These are phyloP conservation scores for Sarocladium brachiariae DNA, from an alignment of 2,329 filamentous ascomycete genomes.

Conservation along the genomic window DNA sequence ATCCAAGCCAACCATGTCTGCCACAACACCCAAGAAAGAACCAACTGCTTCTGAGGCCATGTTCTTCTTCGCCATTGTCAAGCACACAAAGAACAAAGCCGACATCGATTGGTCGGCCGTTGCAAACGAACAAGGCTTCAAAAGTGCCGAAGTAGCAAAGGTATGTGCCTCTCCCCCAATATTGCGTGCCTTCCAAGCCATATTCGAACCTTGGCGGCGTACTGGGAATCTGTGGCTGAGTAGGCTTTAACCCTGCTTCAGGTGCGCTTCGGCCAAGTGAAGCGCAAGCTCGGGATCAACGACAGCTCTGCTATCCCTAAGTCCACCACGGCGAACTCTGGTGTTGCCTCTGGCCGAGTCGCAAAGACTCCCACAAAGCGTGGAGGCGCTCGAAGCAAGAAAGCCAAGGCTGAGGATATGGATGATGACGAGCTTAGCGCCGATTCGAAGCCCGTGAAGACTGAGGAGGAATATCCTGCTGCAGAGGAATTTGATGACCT, in stretches of 20 bases:
- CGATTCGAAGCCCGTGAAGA: constrained; percentile 13
- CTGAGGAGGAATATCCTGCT: constrained; percentile 16
- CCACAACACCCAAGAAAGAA: constrained; percentile 22
- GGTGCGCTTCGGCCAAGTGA: constrained; percentile 44
- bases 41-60: constrained; percentile 34
- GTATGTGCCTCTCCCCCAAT: constrained; percentile 20
- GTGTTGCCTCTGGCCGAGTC: constrained; percentile 1
- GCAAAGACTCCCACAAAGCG: constrained; percentile 12
- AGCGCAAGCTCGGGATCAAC: constrained; percentile 35
- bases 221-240: no score
- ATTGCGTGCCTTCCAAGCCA: no score
- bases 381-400: constrained; percentile 15
- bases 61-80: constrained; percentile 38
- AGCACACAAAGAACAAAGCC: constrained; percentile 34
- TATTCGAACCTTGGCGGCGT: no score
- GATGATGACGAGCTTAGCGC: background rate
- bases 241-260: no score
- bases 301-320: constrained; percentile 17
- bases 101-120: constrained; percentile 43
- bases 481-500: constrained; percentile 14
- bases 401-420: constrained; percentile 16
- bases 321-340: constrained; percentile 6
- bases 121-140: constrained; percentile 34
- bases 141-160: constrained; percentile 38
- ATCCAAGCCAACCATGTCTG: constrained; percentile 20